phyloP scores from a whole-genome alignment of 2,329 filamentous ascomycete species.

The Penicillium sp. region DNA sequence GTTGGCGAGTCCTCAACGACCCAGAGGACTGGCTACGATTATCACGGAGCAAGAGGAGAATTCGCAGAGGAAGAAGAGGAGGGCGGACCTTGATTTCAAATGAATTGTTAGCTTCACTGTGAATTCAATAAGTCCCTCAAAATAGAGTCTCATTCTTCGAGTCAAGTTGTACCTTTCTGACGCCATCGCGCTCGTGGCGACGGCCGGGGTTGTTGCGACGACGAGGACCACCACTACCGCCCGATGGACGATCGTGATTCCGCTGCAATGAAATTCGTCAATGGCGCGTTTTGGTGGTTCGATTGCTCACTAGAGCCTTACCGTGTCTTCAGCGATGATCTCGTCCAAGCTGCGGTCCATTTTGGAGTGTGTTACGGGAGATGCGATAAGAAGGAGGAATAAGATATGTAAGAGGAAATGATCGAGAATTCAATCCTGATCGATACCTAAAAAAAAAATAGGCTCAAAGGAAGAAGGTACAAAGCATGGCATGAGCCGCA shows the following conservation, averaged over 20 bases:
- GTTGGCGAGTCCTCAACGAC: slow-evolving; percentile 27
- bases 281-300: slow-evolving; percentile 4
- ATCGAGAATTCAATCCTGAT: too few species aligned
- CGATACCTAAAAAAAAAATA: background rate
- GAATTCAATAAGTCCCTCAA: slow-evolving; percentile 7
- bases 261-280: slow-evolving; percentile 22
- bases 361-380: slow-evolving; percentile 17
- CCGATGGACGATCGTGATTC: slow-evolving; percentile 27
- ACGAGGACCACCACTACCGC: slow-evolving; percentile 28
- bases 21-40: slow-evolving; percentile 26
- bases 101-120: slow-evolving; percentile 12
- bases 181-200: slow-evolving; percentile 81
- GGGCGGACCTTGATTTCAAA: slow-evolving; percentile 42
- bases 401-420: background rate
- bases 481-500: slow-evolving; percentile 3
- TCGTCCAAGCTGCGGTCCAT: slow-evolving; percentile 67
- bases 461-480: background rate
- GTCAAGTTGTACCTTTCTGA: slow-evolving; percentile 71
- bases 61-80: slow-evolving; percentile 39
- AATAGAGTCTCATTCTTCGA: background rate
- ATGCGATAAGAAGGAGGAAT: background rate
- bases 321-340: slow-evolving; percentile 61
- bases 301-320: slow-evolving; percentile 33
- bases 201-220: slow-evolving; percentile 52
- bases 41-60: slow-evolving; percentile 41